These are phyloP conservation scores for Exophiala bonariae DNA, from an alignment of 2,329 filamentous ascomycete species.

Conservation along the genomic window DNA sequence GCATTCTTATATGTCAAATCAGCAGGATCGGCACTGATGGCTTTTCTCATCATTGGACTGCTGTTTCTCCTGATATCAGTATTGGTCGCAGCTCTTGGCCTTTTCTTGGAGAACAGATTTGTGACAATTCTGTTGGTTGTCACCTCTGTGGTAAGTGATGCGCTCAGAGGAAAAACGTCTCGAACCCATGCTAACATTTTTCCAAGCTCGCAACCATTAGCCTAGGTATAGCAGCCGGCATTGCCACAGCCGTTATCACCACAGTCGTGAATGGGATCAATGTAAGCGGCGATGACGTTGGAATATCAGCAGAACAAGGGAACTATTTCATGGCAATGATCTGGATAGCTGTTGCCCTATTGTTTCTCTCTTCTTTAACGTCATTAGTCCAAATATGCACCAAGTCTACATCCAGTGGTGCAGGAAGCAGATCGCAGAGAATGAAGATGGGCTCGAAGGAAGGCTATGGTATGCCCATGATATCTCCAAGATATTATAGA, in stretches of 20 bases:
- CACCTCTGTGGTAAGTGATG: conserved; percentile 1
- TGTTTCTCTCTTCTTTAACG: conserved; percentile 4
- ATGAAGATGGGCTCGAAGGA: background rate
- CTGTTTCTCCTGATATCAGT: background rate
- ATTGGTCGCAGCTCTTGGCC: background rate
- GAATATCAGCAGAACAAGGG: conserved; percentile 4
- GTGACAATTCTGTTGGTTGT: background rate
- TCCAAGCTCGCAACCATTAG: background rate
- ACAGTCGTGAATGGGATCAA: conserved; percentile 9
- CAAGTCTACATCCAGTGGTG: background rate
- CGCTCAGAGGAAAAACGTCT: too few species aligned
- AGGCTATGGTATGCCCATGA: background rate
- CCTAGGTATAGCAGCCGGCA: background rate
- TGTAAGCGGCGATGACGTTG: conserved; percentile 2
- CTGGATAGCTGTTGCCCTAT: conserved; percentile 2
- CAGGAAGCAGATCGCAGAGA: background rate
- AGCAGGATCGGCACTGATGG: conserved; percentile 1
- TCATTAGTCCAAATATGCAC: background rate
- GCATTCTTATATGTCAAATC: conserved; percentile 6
- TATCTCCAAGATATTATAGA: background rate
- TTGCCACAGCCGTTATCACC: conserved; percentile 2
- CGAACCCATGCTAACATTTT: background rate
- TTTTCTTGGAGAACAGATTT: background rate
- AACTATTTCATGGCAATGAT: conserved; percentile 6
- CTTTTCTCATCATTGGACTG: conserved; percentile 8